These are phyloP conservation scores for Inosperma sp. DNA, from an alignment of 768 basidiomycete genomes.

Conservation along the genomic window DNA sequence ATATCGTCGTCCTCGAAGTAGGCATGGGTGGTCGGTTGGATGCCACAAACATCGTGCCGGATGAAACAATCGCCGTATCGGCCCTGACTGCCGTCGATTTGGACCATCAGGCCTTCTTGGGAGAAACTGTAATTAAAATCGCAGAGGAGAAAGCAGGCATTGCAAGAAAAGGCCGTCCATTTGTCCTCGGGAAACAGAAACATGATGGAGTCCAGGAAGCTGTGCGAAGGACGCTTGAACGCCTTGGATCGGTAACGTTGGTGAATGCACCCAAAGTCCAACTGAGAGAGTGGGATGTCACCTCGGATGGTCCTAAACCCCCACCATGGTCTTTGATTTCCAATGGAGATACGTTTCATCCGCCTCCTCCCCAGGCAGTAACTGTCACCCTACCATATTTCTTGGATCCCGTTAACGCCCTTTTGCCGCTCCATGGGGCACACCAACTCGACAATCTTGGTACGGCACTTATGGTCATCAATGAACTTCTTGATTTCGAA, in stretches of 20 bases:
- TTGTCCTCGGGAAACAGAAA: conserved; percentile 64
- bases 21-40: conserved; percentile 93
- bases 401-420: conserved; percentile 38
- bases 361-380: conserved; percentile 37
- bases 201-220: conserved; percentile 43
- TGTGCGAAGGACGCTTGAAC: conserved; percentile 40
- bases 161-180: conserved; percentile 53
- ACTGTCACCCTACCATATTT: conserved; percentile 42
- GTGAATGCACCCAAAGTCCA: conserved; percentile 35
- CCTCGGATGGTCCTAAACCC: conserved; percentile 31
- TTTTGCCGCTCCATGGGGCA: conserved; percentile 66
- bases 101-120: conserved; percentile 91
- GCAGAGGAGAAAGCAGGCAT: conserved; percentile 83
- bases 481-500: conserved; percentile 40
- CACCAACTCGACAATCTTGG: conserved; percentile 89
- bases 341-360: conserved; percentile 5
- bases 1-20: conserved; percentile 79
- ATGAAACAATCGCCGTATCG: conserved; percentile 65
- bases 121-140: conserved; percentile 68
- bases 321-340: conserved; percentile 20
- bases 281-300: conserved; percentile 31
- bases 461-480: conserved; percentile 58
- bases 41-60: conserved; percentile 87
- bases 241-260: conserved; percentile 38
- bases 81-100: conserved; percentile 84